Evolutionary conservation across 1,284 basidiomycete genomes (phyloP).

Genomic region (Moniliophthora roreri): DNA sequence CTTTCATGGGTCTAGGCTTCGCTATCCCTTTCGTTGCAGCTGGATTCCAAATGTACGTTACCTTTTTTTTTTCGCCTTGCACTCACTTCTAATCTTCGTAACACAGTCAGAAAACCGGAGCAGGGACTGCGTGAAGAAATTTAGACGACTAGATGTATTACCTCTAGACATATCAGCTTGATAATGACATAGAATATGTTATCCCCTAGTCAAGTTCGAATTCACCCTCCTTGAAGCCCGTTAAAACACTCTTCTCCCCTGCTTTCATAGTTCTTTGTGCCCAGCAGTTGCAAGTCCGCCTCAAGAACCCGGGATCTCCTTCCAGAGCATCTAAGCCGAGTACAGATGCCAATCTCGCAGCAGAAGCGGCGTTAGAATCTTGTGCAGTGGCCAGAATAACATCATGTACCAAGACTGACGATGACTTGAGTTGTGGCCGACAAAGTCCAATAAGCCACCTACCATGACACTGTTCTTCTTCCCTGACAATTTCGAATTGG

Average conservation of each 20-base stretch:
- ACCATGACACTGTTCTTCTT: constrained; percentile 50
- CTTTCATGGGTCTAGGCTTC: constrained; percentile 60
- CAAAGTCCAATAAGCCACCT: constrained; percentile 17
- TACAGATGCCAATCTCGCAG: constrained; percentile 57
- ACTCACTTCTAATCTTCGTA: constrained; percentile 7
- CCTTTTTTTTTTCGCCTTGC: constrained; percentile 8
- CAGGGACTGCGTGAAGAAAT: constrained; percentile 11
- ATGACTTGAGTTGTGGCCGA: constrained; percentile 2
- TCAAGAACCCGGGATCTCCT: constrained; percentile 59
- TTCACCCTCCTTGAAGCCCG: constrained; percentile 10
- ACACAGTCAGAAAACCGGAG: constrained; percentile 34
- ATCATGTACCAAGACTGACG: constrained; percentile 64
- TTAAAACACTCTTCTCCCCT: constrained; percentile 2
- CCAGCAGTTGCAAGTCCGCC: constrained; percentile 65
- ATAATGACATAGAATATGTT: neutral
- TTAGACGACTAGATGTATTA: neutral
- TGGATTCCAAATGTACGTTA: constrained; percentile 65
- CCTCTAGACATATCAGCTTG: too few relatives aligned
- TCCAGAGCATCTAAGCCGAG: constrained; percentile 66
- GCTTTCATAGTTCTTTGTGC: constrained; percentile 21
- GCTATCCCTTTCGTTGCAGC: constrained; percentile 66
- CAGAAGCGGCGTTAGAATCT: constrained; percentile 47
- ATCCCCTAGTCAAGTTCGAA: constrained; percentile 8
- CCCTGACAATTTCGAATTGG: constrained; percentile 55
- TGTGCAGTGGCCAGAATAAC: constrained; percentile 58